Base-by-base conservation (phyloP, 169 alveolate genomes). In the Eimeria acervulina region DNA sequence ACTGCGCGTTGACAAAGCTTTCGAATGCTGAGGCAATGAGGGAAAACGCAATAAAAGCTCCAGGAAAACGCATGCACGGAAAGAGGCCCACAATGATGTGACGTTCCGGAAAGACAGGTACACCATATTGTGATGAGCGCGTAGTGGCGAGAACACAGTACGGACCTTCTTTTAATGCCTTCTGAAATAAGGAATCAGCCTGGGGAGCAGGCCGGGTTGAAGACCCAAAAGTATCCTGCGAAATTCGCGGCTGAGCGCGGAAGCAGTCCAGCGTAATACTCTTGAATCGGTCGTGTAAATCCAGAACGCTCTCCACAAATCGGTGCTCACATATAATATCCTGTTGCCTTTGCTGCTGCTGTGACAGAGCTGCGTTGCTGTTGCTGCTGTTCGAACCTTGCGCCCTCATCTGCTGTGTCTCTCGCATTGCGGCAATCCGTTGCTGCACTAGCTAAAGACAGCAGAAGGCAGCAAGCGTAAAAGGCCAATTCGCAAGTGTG, bases 131-230 rank as follows among this genome's bases (percentile, higher is more conserved):
- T 23, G 19, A 36, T 36, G n/a, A 36, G 21, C 36, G 51, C 8
- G 15, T 52, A 7, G 28, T 38, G 31, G 55, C 23, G n/a, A n/a
- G n/a, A 51, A 31, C 76, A 31, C 51, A 42, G 59, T n/a, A 63
- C 94, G 36, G 21, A 95, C 97, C 97, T 87, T 95, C 97, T 70
- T 95, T 95, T 55, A 95, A 51, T 21, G 96, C 92, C 83, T 95
- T 95, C 93, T 95, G 97, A 47, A 95, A 95, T 13, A 95, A 90
- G 5, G 97, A 87, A 44, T 97, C 98, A 42, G 95, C 94, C 61
- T 68, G 95, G 13, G 88, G 95, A 19, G 88, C 59, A n/a, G 95
- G 87, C 52, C 88, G 74, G 8, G 95, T 59, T 66, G 87, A 40
- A 21, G 95, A 12, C 21, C 88, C 95, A 28, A 47, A 44, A 36